Percentiles rank a stretch among this genome's conserved stretches.
These are phyloP conservation scores for Nicotiana attenuata DNA, from an alignment of 257 asterid species.

Conservation along the genomic window DNA sequence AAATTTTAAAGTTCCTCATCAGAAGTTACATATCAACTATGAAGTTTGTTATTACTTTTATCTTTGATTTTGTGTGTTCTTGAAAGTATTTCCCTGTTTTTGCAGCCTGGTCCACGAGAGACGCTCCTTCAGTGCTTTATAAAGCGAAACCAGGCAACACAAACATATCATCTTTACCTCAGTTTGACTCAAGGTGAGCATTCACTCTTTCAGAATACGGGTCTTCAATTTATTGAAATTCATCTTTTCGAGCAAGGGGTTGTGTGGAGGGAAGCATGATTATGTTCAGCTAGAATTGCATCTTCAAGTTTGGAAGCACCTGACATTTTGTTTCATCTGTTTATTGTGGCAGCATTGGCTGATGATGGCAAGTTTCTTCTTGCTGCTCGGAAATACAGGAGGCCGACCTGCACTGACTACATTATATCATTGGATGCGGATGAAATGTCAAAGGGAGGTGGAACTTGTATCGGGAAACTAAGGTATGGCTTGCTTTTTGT, in stretches of 20 bases:
- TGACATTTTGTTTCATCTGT: conserved; percentile 13
- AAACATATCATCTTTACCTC: conserved; percentile 62
- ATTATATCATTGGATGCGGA: conserved; percentile 61
- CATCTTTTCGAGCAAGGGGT: neutral
- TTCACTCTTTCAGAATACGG: neutral
- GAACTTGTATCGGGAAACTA: conserved; percentile 64
- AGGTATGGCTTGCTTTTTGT: conserved; percentile 39
- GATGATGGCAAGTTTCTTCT: conserved; percentile 95
- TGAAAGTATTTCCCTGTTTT: conserved; percentile 5
- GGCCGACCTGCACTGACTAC: conserved; percentile 80
- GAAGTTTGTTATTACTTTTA: neutral
- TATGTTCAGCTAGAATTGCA: neutral
- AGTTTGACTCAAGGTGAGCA: conserved; percentile 67
- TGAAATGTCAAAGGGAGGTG: conserved; percentile 54
- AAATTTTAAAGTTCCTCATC: neutral
- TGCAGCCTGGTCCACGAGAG: conserved; percentile 97
- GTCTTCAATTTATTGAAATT: neutral
- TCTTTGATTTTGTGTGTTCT: neutral
- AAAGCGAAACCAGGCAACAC: conserved; percentile 65
- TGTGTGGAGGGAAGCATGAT: neutral
- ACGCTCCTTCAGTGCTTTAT: conserved; percentile 74
- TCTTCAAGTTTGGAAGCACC: neutral
- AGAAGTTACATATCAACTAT: neutral
- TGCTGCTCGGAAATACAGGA: conserved; percentile 80
- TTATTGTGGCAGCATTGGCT: conserved; percentile 59